Evolutionary conservation across 306 rosid genomes (phyloP), one percentile per base, ranked within the genome.

Genomic region (Cercis canadensis): DNA sequence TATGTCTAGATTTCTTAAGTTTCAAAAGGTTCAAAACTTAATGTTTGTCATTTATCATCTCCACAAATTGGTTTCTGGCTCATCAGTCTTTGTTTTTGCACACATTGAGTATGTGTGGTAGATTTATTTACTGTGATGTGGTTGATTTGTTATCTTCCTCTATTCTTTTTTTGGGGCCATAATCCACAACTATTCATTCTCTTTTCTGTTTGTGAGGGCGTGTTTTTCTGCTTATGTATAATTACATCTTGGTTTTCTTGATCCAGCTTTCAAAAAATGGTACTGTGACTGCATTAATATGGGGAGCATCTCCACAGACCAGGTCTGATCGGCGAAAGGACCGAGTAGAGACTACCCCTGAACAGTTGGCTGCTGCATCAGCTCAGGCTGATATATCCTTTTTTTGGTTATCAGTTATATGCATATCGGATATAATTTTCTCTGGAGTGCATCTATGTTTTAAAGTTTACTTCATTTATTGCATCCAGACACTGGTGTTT

Each of bases 301-400:
- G 99, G 99, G 99, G 96, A 17, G 99, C 99, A 0, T 91, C 99
- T 37, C 99, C 99, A 18, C 99, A 95, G 59, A 87, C 96, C 5
- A 86, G 99, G 77, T 91, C 99, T 14, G 99, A 95, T 65, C 84
- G 97, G 8, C 67, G 96, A 24, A 95, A 95, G 84, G 99, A 95
- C 71, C 97, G 99, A 1, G 99, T 95, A 11, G 99, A 95, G 78
- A 91, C 96, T 49, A 88, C 91, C 47, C 99, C 99, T 43, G 99
- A 95, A 78, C 99, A 91, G 82, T 69, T 95, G 80, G 96, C 99
- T 66, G 96, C 96, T 41, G 99, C 99, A 49, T 87, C 99, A 11
- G 96, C 92, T n/a, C 85, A 83, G 21, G 99, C 99, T 8, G 97
- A 95, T 14, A 91, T 91, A 91, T 91, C 97, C 97, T 83, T 11